Evolutionary conservation across 2,329 filamentous ascomycete genomes (phyloP).

Genomic region (Zymoseptoria ardabiliae): DNA sequence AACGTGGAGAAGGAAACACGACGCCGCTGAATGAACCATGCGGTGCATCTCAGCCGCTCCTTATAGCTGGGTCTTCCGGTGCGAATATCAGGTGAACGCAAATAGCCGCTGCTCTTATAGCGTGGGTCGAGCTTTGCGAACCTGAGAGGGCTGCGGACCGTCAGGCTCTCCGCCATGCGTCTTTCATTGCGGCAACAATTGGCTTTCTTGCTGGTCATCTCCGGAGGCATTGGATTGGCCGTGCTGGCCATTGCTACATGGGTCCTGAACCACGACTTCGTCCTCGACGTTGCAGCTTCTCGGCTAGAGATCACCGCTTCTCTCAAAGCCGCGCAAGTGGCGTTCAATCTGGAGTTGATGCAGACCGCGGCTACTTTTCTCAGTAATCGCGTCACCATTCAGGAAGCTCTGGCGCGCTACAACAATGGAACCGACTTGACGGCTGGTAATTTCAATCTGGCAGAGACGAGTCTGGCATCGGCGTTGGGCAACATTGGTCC

Average conservation of each 20-base stretch:
- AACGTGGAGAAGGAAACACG: not conserved
- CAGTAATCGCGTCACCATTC: constrained; percentile 53
- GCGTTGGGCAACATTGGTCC: constrained; percentile 52
- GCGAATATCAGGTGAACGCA: not conserved
- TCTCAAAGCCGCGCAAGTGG: constrained; percentile 78
- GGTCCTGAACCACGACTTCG: constrained; percentile 55
- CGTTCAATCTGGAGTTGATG: constrained; percentile 70
- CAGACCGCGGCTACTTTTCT: constrained; percentile 68
- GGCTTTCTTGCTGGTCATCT: constrained; percentile 67
- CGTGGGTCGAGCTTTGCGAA: not conserved
- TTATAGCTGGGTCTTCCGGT: not conserved
- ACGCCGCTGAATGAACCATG: not conserved
- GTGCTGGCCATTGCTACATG: constrained; percentile 74
- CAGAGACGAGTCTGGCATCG: constrained; percentile 59
- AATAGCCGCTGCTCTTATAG: not conserved
- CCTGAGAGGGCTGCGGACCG: not conserved
- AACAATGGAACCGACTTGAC: constrained; percentile 47
- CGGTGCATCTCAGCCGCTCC: not conserved
- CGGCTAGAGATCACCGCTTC: constrained; percentile 72
- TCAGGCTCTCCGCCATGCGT: constrained; percentile 51
- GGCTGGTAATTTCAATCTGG: constrained; percentile 52
- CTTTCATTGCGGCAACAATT: constrained; percentile 85
- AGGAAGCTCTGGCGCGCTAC: constrained; percentile 45
- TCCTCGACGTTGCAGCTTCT: constrained; percentile 47
- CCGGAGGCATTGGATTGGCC: constrained; percentile 65